Percentiles rank a stretch among this genome's conserved stretches.
Conservation (phyloP, 2,329 filamentous ascomycete genomes). For the Elsinoe arachidis region DNA sequence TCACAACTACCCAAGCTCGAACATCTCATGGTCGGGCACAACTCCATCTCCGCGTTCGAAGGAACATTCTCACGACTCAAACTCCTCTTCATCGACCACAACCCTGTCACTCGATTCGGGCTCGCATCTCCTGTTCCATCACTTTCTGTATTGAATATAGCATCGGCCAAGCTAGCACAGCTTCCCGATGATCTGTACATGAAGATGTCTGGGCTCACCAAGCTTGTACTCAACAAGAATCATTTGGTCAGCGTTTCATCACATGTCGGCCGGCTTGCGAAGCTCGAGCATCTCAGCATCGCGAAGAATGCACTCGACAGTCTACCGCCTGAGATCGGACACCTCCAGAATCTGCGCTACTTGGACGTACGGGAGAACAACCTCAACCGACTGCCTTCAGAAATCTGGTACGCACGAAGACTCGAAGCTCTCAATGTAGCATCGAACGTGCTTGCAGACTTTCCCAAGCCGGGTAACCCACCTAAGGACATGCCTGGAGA, state of each 20-base stretch:
- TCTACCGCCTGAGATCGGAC: slow-evolving; percentile 80
- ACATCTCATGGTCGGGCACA: slow-evolving; percentile 83
- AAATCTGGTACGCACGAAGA: slow-evolving; percentile 92
- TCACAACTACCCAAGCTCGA: slow-evolving; percentile 78
- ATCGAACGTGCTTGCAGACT: slow-evolving; percentile 82
- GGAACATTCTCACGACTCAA: slow-evolving; percentile 80
- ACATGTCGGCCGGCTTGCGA: slow-evolving; percentile 73
- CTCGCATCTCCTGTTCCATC: slow-evolving; percentile 68
- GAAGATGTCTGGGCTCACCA: slow-evolving; percentile 77
- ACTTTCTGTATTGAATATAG: slow-evolving; percentile 77
- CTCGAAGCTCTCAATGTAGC: slow-evolving; percentile 90
- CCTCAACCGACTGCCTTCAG: slow-evolving; percentile 74
- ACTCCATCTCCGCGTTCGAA: slow-evolving; percentile 80
- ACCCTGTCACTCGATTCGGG: slow-evolving; percentile 90
- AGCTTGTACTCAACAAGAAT: slow-evolving; percentile 85
- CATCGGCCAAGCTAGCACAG: slow-evolving; percentile 81
- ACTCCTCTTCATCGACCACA: slow-evolving; percentile 82
- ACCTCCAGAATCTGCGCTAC: slow-evolving; percentile 71
- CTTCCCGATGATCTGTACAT: slow-evolving; percentile 80
- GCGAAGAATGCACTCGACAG: slow-evolving; percentile 82
- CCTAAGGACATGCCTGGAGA: slow-evolving; percentile 36
- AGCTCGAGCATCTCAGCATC: slow-evolving; percentile 85
- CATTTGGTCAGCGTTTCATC: slow-evolving; percentile 85
- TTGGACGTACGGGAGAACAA: slow-evolving; percentile 93
- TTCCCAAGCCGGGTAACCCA: slow-evolving; percentile 71